Evolutionary conservation across 139 green algal species (phyloP).

Genomic region (Asterochloris sp.): DNA sequence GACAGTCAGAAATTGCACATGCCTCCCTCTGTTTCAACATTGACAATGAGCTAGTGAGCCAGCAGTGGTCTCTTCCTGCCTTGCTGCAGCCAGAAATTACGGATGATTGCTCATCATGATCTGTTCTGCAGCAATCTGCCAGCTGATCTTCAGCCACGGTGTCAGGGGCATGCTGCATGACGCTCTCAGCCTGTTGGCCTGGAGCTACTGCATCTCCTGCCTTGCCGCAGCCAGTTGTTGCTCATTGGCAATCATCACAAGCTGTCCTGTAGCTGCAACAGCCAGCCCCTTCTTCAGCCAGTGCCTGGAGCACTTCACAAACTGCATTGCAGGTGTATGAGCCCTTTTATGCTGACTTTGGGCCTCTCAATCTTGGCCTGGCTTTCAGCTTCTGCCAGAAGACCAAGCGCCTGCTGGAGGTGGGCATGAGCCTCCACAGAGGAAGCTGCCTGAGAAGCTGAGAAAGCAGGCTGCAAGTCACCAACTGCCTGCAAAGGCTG

Average conservation of each 20-base stretch:
- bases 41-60: slow-evolving; percentile 58
- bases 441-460: background rate
- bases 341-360: slow-evolving; percentile 91
- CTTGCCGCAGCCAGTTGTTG: background rate
- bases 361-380: slow-evolving; percentile 83
- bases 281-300: too few relatives aligned
- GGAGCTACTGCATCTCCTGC: background rate
- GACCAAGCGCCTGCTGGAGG: slow-evolving; percentile 59
- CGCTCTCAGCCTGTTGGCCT: too few relatives aligned
- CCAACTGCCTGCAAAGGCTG: background rate
- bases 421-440: slow-evolving; percentile 11
- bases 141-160: background rate
- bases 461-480: background rate
- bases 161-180: background rate
- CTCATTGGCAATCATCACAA: background rate
- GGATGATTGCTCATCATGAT: too few relatives aligned
- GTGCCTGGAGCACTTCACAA: background rate
- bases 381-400: slow-evolving; percentile 74
- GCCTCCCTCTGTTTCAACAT: slow-evolving; percentile 46
- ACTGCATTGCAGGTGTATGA: slow-evolving; percentile 71
- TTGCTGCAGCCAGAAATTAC: background rate
- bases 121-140: slow-evolving; percentile 1
- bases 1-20: background rate
- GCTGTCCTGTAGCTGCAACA: too few relatives aligned
- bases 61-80: background rate